Conservation (phyloP, 208 protist genomes). For the Leishmania mexicana region DNA sequence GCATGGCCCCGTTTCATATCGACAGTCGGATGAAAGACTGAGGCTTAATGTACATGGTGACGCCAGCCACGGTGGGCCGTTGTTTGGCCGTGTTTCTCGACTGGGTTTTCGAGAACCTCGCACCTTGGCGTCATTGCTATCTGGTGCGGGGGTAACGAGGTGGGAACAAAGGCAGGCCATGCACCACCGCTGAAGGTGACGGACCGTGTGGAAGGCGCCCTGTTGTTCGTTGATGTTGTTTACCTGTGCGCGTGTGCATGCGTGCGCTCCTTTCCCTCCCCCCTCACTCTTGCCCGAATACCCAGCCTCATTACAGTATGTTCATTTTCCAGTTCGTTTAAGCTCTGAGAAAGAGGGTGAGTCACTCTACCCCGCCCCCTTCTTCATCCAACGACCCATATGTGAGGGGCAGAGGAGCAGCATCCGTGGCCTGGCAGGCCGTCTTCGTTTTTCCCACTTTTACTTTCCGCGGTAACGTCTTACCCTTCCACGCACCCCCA, state of each 20-base stretch:
- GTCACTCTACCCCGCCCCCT: neutral
- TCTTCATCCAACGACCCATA: neutral
- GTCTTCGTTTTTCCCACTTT: neutral
- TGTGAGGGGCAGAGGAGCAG: neutral
- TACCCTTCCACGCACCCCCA: neutral
- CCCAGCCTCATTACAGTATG: neutral
- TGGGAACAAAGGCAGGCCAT: too few relatives aligned
- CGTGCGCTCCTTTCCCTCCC: neutral
- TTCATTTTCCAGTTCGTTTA: neutral
- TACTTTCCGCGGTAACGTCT: neutral
- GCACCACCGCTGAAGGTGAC: neutral
- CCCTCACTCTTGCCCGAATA: neutral
- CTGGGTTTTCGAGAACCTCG: constrained; percentile 56
- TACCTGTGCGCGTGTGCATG: neutral
- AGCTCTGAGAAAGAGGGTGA: neutral
- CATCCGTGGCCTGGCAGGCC: neutral
- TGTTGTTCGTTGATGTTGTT: constrained; percentile 1
- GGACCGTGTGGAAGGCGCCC: neutral
- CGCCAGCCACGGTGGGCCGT: constrained; percentile 47
- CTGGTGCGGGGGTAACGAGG: constrained; percentile 49
- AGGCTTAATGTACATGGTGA: constrained; percentile 68
- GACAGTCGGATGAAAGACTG: constrained; percentile 59
- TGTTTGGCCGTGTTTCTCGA: constrained; percentile 54
- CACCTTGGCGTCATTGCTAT: constrained; percentile 73
- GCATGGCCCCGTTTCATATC: constrained; percentile 57